A percentile compares a stretch with the other conserved stretches of the same genome.
Conservation (phyloP, 2,329 filamentous ascomycete genomes). For the Xylariomycetidae sp. region DNA sequence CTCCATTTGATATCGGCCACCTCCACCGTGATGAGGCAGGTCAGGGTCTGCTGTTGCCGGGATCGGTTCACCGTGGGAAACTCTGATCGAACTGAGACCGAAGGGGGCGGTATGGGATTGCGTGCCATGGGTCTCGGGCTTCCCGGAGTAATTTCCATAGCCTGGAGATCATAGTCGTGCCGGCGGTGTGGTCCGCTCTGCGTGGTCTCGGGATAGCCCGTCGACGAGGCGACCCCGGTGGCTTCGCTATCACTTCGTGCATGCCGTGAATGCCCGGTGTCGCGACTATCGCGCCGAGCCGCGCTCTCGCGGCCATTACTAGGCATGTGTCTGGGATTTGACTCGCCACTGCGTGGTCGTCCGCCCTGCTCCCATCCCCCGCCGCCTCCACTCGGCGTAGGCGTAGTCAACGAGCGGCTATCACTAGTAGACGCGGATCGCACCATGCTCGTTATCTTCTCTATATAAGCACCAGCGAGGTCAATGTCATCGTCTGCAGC, state of each 20-base stretch:
- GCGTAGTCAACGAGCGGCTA: conserved; percentile 45
- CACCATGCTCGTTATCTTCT: conserved; percentile 92
- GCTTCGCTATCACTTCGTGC: conserved; percentile 73
- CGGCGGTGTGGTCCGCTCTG: conserved; percentile 66
- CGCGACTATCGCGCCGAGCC: conserved; percentile 32
- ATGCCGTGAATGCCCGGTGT: conserved; percentile 48
- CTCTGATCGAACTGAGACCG: conserved; percentile 92
- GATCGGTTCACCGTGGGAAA: conserved; percentile 92
- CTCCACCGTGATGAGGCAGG: conserved; percentile 90
- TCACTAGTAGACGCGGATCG: conserved; percentile 72
- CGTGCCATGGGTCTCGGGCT: conserved; percentile 68
- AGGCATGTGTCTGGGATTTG: conserved; percentile 20
- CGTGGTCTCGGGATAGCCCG: conserved; percentile 73
- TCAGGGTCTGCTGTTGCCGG: conserved; percentile 89
- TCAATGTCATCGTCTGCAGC: conserved; percentile 9
- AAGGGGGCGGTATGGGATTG: conserved; percentile 86
- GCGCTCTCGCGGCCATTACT: conserved; percentile 26
- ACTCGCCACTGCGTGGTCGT: conserved; percentile 48
- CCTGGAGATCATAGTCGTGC: conserved; percentile 93
- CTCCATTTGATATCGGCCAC: conserved; percentile 90
- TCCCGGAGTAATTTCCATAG: conserved; percentile 82
- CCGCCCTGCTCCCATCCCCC: conserved; percentile 62
- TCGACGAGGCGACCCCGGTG: conserved; percentile 69
- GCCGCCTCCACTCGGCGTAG: conserved; percentile 51
- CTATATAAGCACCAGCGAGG: conserved; percentile 44